These are phyloP conservation scores for Codiaeum variegatum DNA, from an alignment of 441 rosid genomes.

Conservation along the genomic window DNA sequence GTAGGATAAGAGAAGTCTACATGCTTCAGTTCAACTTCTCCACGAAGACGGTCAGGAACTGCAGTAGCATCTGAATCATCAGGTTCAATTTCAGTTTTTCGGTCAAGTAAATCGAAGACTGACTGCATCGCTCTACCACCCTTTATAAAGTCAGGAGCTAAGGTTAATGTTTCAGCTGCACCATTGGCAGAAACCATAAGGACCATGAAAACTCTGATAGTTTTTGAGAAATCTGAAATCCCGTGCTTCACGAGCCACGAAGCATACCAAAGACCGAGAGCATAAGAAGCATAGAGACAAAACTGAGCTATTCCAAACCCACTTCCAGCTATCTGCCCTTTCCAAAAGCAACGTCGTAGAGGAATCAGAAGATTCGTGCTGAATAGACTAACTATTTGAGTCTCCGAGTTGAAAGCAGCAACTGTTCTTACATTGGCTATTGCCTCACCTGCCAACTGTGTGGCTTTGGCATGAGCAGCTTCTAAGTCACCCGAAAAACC, in stretches of 20 bases:
- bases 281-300: slow-evolving; percentile 85
- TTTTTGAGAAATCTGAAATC: slow-evolving; percentile 95
- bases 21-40: slow-evolving; percentile 93
- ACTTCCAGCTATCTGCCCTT: slow-evolving; percentile 97
- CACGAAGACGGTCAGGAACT: slow-evolving; percentile 81
- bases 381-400: slow-evolving; percentile 80
- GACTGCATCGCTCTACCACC: slow-evolving; percentile 96
- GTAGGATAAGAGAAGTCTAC: slow-evolving; percentile 96
- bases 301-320: slow-evolving; percentile 96
- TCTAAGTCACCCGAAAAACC: slow-evolving; percentile 98
- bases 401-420: slow-evolving; percentile 93
- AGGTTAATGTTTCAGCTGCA: slow-evolving; percentile 92
- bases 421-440: slow-evolving; percentile 93
- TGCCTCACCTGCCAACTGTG: slow-evolving; percentile 97
- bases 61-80: slow-evolving; percentile 85
- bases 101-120: slow-evolving; percentile 90
- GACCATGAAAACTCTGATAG: slow-evolving; percentile 96
- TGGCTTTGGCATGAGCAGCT: slow-evolving; percentile 89
- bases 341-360: slow-evolving; percentile 89
- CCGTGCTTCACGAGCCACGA: slow-evolving; percentile 99
- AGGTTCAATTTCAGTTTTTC: slow-evolving; percentile 96
- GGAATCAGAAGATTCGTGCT: slow-evolving; percentile 71
- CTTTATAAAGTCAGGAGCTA: slow-evolving; percentile 98
- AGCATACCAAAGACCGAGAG: slow-evolving; percentile 97
- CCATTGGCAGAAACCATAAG: slow-evolving; percentile 99